phyloP scores from a whole-genome alignment of 345 rosid genomes.

The Reutealis trisperma region DNA sequence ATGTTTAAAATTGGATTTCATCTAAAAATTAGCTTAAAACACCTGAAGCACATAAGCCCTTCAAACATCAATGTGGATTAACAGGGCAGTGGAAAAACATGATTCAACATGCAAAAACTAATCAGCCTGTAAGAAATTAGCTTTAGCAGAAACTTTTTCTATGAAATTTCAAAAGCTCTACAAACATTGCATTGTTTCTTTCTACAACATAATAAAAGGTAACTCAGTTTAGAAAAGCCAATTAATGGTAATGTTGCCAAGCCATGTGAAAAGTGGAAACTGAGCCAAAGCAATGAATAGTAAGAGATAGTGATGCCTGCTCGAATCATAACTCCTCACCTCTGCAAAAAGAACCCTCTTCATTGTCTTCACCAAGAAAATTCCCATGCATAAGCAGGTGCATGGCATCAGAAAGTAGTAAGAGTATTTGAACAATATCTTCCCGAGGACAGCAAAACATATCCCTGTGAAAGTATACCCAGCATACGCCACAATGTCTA shows the following conservation, averaged over 20 bases:
- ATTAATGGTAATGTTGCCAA: constrained; percentile 84
- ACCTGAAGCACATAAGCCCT: neutral
- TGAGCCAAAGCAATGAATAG: constrained; percentile 86
- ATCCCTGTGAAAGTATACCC: constrained; percentile 84
- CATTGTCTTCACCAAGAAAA: constrained; percentile 94
- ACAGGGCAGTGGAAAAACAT: neutral
- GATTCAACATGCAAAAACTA: neutral
- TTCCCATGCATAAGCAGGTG: constrained; percentile 79
- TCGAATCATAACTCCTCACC: constrained; percentile 81
- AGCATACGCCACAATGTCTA: constrained; percentile 84
- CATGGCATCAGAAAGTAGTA: constrained; percentile 84
- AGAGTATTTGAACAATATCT: constrained; percentile 60
- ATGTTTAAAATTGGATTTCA: too few species aligned
- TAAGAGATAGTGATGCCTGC: constrained; percentile 87
- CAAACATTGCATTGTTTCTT: constrained; percentile 30
- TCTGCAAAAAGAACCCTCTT: constrained; percentile 93
- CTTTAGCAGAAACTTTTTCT: neutral
- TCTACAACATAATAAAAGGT: constrained; percentile 19
- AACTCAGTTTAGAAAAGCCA: constrained; percentile 64
- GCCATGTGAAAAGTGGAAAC: constrained; percentile 87
- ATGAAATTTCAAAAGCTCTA: constrained; percentile 12
- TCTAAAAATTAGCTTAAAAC: neutral
- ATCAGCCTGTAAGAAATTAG: neutral
- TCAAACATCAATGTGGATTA: constrained; percentile 14
- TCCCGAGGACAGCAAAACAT: constrained; percentile 74